phyloP scores from a whole-genome alignment of 768 basidiomycete species.

The Leucocoprinus leucothites region DNA sequence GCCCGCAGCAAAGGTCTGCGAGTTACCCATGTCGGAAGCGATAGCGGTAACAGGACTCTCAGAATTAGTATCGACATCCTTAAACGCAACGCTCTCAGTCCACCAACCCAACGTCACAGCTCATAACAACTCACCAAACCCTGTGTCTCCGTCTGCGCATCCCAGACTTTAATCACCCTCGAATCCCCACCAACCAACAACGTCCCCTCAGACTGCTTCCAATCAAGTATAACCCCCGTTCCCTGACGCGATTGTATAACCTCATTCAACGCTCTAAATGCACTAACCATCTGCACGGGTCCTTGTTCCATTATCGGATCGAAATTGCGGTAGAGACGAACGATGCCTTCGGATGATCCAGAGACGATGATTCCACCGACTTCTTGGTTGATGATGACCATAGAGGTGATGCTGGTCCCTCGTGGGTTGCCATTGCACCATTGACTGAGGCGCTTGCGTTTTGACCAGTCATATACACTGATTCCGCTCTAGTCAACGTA shows the following conservation, averaged over 20 bases:
- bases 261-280: slow-evolving; percentile 87
- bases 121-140: slow-evolving; percentile 57
- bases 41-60: slow-evolving; percentile 89
- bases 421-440: slow-evolving; percentile 89
- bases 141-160: slow-evolving; percentile 85
- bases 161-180: slow-evolving; percentile 88
- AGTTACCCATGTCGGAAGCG: slow-evolving; percentile 68
- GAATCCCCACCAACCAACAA: slow-evolving; percentile 92
- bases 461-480: slow-evolving; percentile 96
- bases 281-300: slow-evolving; percentile 87
- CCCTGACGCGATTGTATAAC: slow-evolving; percentile 72
- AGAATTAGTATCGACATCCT: slow-evolving; percentile 90
- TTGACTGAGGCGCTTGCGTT: slow-evolving; percentile 67
- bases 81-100: slow-evolving; percentile 2
- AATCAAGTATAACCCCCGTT: slow-evolving; percentile 83
- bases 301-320: slow-evolving; percentile 69
- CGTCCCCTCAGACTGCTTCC: slow-evolving; percentile 87
- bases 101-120: not conserved
- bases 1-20: slow-evolving; percentile 81
- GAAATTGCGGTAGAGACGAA: slow-evolving; percentile 92
- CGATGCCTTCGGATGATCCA: slow-evolving; percentile 88
- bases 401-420: slow-evolving; percentile 80
- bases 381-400: slow-evolving; percentile 95
- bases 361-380: slow-evolving; percentile 87
- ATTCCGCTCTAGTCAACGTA: not conserved